Conservation (phyloP, 306 rosid genomes). For the Cucurbita moschata region DNA sequence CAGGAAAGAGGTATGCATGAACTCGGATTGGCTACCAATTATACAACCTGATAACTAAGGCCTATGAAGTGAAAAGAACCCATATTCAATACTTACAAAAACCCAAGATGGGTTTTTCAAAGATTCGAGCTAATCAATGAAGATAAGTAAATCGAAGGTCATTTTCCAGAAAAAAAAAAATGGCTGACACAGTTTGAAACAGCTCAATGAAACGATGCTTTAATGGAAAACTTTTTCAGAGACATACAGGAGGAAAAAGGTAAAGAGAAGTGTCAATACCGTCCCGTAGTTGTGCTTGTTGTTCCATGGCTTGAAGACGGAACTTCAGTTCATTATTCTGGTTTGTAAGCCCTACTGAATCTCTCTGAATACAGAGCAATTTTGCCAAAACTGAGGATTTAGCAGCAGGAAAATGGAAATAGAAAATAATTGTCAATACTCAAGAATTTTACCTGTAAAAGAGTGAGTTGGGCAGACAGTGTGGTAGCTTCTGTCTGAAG, state of each 20-base stretch:
- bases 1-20: too few relatives aligned
- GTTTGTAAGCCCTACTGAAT: conserved; percentile 73
- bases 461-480: conserved; percentile 75
- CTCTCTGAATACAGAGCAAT: conserved; percentile 44
- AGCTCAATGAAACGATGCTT: not conserved
- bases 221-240: not conserved
- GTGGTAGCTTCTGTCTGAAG: conserved; percentile 91
- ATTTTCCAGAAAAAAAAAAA: not conserved
- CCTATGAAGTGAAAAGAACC: not conserved
- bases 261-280: conserved; percentile 31
- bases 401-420: not conserved
- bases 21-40: not conserved
- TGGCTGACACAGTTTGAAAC: not conserved
- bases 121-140: not conserved
- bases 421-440: not conserved
- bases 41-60: not conserved
- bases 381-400: not conserved
- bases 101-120: not conserved
- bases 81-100: not conserved
- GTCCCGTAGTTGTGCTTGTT: conserved; percentile 89
- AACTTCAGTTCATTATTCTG: conserved; percentile 89
- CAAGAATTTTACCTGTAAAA: conserved; percentile 51
- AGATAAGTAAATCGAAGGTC: not conserved
- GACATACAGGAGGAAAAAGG: not conserved
- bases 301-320: conserved; percentile 99